Conservation (phyloP, 164 flowering plant genomes). For the Houttuynia cordata region DNA sequence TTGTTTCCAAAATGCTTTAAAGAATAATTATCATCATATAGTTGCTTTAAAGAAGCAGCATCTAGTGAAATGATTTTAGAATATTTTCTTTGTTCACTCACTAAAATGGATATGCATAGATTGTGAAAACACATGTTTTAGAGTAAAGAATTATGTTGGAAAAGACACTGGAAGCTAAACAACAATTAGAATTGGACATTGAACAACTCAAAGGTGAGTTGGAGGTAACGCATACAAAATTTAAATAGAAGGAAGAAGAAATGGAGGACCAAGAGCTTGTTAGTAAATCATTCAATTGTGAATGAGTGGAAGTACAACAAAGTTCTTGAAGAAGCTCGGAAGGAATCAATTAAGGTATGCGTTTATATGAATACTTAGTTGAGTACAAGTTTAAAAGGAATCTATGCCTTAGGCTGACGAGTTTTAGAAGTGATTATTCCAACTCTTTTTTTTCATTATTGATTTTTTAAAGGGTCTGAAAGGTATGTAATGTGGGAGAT, state of each 20-base stretch:
- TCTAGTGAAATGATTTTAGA: too few relatives aligned
- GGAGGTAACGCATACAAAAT: conserved; percentile 44
- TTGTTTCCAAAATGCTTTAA: too few relatives aligned
- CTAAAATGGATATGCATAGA: conserved; percentile 42
- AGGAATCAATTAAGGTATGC: conserved; percentile 43
- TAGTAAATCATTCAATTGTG: conserved; percentile 35
- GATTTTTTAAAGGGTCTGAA: too few relatives aligned
- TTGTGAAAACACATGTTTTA: conserved; percentile 42
- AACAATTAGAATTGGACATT: conserved; percentile 65
- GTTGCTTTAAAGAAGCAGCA: too few relatives aligned
- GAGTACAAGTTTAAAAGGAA: too few relatives aligned
- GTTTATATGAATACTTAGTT: background rate
- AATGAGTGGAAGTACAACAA: conserved; percentile 34
- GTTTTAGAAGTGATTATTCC: too few relatives aligned
- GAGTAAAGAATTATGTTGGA: conserved; percentile 37
- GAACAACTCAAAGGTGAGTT: conserved; percentile 50
- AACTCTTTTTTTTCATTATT: too few relatives aligned
- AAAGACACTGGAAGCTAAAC: conserved; percentile 56
- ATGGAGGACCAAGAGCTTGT: conserved; percentile 24
- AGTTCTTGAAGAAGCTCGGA: conserved; percentile 33
- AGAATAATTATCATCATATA: too few relatives aligned
- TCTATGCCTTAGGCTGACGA: too few relatives aligned
- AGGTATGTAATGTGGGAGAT: too few relatives aligned
- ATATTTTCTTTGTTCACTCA: too few relatives aligned
- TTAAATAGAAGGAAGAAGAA: conserved; percentile 50